Conservation (phyloP, 192 early-diverging fungal species). For the Rhizophagus sp. region DNA sequence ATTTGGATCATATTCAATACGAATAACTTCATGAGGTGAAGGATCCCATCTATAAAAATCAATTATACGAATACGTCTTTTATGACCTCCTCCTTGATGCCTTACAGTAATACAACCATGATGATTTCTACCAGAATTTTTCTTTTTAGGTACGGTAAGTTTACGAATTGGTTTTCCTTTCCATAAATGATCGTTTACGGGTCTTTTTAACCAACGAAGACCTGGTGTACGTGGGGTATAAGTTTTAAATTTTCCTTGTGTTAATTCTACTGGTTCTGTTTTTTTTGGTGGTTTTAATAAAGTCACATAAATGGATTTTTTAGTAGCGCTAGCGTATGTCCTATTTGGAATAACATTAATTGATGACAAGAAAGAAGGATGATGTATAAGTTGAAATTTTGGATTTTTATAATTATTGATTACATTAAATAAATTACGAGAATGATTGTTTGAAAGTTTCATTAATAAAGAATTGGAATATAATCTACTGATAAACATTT, state of each 20-base stretch:
- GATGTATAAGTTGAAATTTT: not conserved
- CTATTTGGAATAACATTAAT: not conserved
- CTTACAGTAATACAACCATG: slow-evolving; percentile 88
- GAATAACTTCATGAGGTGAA: slow-evolving; percentile 77
- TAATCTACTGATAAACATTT: not conserved
- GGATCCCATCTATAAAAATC: slow-evolving; percentile 81
- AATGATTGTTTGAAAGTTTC: not conserved
- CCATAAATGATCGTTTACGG: slow-evolving; percentile 83
- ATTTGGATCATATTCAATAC: slow-evolving; percentile 96
- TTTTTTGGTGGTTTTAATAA: not conserved
- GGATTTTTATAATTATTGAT: not conserved
- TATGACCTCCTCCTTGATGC: slow-evolving; percentile 92
- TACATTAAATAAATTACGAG: not conserved
- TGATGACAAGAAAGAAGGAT: not conserved
- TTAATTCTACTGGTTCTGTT: not conserved
- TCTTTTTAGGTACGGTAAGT: slow-evolving; percentile 80
- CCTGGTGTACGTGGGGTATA: slow-evolving; percentile 90
- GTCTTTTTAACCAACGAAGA: slow-evolving; percentile 79
- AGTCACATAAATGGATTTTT: not conserved
- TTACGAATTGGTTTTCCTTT: slow-evolving; percentile 81
- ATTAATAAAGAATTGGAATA: not conserved
- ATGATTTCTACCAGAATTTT: slow-evolving; percentile 85
- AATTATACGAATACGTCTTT: slow-evolving; percentile 80
- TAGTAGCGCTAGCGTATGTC: not conserved
- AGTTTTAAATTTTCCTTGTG: slow-evolving; percentile 77